phyloP scores from a whole-genome alignment of 2,329 filamentous ascomycete species.

The Aspergillus ustus region DNA sequence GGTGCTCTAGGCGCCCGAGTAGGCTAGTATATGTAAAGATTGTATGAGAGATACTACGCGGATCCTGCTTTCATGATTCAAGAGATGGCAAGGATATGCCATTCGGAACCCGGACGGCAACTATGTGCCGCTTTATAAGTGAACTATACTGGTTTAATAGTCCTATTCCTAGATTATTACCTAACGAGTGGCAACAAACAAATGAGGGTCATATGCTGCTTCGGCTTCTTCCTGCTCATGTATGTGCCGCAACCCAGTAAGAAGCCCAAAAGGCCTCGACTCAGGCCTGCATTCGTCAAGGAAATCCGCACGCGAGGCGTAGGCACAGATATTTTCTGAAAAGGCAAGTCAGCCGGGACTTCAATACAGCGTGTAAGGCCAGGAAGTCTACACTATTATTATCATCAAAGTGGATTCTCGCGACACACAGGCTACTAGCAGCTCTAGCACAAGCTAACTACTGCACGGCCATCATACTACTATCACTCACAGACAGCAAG shows the following conservation, averaged over 20 bases:
- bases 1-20: not conserved
- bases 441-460: not conserved
- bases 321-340: not conserved
- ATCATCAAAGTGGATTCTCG: not conserved
- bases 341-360: conserved; percentile 4
- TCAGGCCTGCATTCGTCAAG: not conserved
- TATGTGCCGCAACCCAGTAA: not conserved
- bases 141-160: not conserved
- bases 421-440: not conserved
- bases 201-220: not conserved
- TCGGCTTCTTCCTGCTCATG: not conserved
- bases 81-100: not conserved
- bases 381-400: not conserved
- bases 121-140: not conserved
- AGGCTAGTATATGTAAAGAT: not conserved
- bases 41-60: conserved; percentile 8
- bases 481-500: not conserved
- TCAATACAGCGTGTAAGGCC: too few species aligned
- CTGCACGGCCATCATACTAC: not conserved
- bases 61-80: not conserved
- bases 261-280: not conserved
- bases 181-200: not conserved
- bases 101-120: not conserved
- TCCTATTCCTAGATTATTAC: not conserved
- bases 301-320: not conserved